Percentiles rank a stretch among this genome's conserved stretches.
Evolutionary conservation across 2,329 filamentous ascomycete genomes (phyloP).

Genomic region (Aaosphaeria pasadenensis): DNA sequence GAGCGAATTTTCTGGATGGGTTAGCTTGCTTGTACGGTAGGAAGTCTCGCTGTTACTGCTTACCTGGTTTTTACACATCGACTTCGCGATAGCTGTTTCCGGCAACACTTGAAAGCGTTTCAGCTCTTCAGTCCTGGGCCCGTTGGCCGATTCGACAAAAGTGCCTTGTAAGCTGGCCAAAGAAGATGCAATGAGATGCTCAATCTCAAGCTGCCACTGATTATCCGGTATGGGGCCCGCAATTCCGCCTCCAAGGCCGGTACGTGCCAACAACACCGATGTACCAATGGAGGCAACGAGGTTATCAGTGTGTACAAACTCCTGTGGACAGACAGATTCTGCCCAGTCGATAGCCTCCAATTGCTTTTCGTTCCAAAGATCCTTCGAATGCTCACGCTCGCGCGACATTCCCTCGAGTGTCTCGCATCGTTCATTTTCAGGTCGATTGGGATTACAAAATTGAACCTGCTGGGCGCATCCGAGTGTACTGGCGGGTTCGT

Average conservation of each 20-base stretch:
- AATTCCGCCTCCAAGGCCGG: not conserved
- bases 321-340: not conserved
- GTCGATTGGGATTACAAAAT: conserved; percentile 5
- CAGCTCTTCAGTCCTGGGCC: not conserved
- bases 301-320: not conserved
- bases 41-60: not conserved
- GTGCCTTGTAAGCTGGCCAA: conserved; percentile 5
- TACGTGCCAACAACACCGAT: conserved; percentile 1
- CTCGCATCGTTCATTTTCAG: conserved; percentile 1
- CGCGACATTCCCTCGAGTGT: not conserved
- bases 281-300: not conserved
- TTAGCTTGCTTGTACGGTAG: not conserved
- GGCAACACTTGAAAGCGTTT: not conserved
- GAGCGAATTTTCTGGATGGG: conserved; percentile 1
- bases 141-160: conserved; percentile 3
- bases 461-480: conserved; percentile 7
- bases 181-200: conserved; percentile 3
- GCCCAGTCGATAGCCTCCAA: not conserved
- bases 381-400: not conserved
- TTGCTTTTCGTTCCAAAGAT: not conserved
- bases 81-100: not conserved
- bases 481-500: conserved; percentile 4
- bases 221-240: conserved; percentile 4
- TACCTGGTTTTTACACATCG: conserved; percentile 1
- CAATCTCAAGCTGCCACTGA: conserved; percentile 11